Evolutionary conservation across 352 stramenopile genomes (phyloP), one percentile per base, ranked within the genome.

Genomic region (Saprolegnia parasitica): DNA sequence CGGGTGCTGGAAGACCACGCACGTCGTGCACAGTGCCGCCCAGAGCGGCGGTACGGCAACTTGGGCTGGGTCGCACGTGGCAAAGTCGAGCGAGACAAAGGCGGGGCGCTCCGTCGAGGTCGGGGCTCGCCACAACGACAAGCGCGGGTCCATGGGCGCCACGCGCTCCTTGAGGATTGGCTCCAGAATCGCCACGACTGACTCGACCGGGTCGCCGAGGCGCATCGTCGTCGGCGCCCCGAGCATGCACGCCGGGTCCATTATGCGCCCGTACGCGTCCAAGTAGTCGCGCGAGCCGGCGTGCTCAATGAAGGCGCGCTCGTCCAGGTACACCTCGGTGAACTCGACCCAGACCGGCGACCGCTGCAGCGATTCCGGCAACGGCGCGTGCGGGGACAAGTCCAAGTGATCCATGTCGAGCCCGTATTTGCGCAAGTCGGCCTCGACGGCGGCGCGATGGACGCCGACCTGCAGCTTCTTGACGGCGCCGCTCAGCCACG

Each of bases 261-360:
- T 56, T 3, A 56, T 24, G 21, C 21, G 21, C 16, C 49, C 49
- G 21, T 56, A 56, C 8, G 49, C 49, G 21, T 56, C 49, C 21
- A 56, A 24, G 49, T 56, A 56, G 49, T 56, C 49, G 20, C 26
- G 21, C 16, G 49, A 56, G 16, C 49, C 49, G 21, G 20, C 21
- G 49, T 56, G 49, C 49, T 32, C 20, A 5, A 56, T 56, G 49
- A 56, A 56, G 20, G 49, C 15, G 21, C 49, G 49, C 21, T 56
- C 49, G 26, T 56, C 49, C 20, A 56, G 49, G 18, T 56, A 56
- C 15, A 56, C 26, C 26, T 56, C 49, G 26, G 49, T 56, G 49
- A 56, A 56, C 26, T 56, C 49, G 10, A 56, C 49, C 16, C 21
- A n/a, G 21, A 56, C 15, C 20, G 16, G 21, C 21, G 21, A n/a